phyloP scores from a whole-genome alignment of 805 yeast species.

The Teunomyces kruisii region DNA sequence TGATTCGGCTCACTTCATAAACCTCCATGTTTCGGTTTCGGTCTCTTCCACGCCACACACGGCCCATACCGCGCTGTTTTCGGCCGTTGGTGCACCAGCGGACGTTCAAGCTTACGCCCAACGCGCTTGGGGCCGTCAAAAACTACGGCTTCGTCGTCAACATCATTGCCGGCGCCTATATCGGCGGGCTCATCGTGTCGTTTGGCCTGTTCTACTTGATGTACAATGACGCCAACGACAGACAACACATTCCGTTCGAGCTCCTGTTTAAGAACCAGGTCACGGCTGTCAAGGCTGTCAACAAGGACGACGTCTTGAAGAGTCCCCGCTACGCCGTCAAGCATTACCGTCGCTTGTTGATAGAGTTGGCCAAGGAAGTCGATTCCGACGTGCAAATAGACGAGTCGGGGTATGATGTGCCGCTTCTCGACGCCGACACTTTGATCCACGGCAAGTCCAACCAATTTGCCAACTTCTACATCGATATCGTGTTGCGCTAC shows the following conservation, averaged over 20 bases:
- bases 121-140: slow-evolving; percentile 16
- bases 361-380: slow-evolving; percentile 31
- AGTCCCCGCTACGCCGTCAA: slow-evolving; percentile 44
- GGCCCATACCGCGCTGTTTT: neutral
- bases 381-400: slow-evolving; percentile 25
- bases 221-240: slow-evolving; percentile 37
- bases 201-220: slow-evolving; percentile 38
- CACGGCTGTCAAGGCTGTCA: slow-evolving; percentile 40
- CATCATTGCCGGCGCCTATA: slow-evolving; percentile 42
- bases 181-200: slow-evolving; percentile 41
- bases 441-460: slow-evolving; percentile 29
- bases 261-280: slow-evolving; percentile 32
- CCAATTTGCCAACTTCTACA: slow-evolving; percentile 40
- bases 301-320: slow-evolving; percentile 42
- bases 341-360: slow-evolving; percentile 39
- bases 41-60: neutral
- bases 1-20: too few relatives aligned
- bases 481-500: slow-evolving; percentile 42
- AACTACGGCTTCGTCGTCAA: slow-evolving; percentile 35
- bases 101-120: slow-evolving; percentile 16
- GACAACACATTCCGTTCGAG: slow-evolving; percentile 43
- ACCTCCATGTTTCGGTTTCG: neutral
- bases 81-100: slow-evolving; percentile 1
- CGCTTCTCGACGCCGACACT: slow-evolving; percentile 30
- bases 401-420: slow-evolving; percentile 32